Conservation (phyloP, 106 monocot genomes). For the Acorus gramineus region DNA sequence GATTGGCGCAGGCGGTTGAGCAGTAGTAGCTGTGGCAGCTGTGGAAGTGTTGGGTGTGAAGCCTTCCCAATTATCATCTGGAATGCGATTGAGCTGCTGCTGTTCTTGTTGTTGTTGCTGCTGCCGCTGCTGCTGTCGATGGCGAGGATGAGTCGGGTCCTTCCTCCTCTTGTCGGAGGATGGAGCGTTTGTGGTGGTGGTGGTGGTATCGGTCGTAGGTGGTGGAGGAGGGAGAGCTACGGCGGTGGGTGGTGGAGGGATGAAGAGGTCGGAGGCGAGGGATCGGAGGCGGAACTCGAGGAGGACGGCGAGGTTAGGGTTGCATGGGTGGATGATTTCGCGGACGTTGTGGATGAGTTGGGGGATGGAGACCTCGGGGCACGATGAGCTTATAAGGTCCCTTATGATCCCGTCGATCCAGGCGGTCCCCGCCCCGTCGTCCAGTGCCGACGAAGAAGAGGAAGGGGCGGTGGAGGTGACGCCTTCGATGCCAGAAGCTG, state of each 20-base stretch:
- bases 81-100: neutral
- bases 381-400: slow-evolving; percentile 54
- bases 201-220: neutral
- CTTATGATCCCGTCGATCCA: slow-evolving; percentile 82
- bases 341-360: slow-evolving; percentile 83
- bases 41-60: too few relatives aligned
- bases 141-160: slow-evolving; percentile 1
- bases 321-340: slow-evolving; percentile 84
- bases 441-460: neutral
- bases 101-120: too few relatives aligned
- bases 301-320: slow-evolving; percentile 62
- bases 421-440: slow-evolving; percentile 13
- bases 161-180: slow-evolving; percentile 17
- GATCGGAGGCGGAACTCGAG: slow-evolving; percentile 74
- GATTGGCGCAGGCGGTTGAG: too few relatives aligned
- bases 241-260: neutral
- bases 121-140: slow-evolving; percentile 1
- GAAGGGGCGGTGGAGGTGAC: neutral
- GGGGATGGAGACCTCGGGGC: slow-evolving; percentile 46
- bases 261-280: slow-evolving; percentile 16
- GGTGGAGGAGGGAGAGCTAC: neutral
- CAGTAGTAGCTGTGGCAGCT: too few relatives aligned
- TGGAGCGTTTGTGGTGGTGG: slow-evolving; percentile 4
- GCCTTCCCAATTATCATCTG: too few relatives aligned
- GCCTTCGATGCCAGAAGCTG: neutral